Conservation (phyloP, 805 yeast species). For the Cyberlindnera samutprakarnensis region DNA sequence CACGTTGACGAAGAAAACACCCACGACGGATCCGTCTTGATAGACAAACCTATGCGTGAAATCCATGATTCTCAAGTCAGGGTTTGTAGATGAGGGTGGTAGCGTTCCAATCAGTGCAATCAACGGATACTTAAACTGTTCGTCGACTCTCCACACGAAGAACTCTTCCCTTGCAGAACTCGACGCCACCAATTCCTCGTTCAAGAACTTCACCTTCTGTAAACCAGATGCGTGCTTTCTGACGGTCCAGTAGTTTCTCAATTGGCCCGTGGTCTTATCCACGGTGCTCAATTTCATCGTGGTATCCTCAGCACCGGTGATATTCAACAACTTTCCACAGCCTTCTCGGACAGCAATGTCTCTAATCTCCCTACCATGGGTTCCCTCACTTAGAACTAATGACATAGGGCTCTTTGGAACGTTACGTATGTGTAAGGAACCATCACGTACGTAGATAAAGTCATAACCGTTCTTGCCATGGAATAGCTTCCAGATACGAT, state of each 20-base stretch:
- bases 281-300: constrained; percentile 51
- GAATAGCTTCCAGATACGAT: constrained; percentile 68
- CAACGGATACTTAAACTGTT: constrained; percentile 32
- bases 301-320: constrained; percentile 89
- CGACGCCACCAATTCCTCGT: constrained; percentile 38
- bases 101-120: constrained; percentile 44
- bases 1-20: constrained; percentile 56
- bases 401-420: constrained; percentile 22
- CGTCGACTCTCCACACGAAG: constrained; percentile 61
- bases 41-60: constrained; percentile 44
- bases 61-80: constrained; percentile 90
- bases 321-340: constrained; percentile 32
- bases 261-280: constrained; percentile 28
- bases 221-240: constrained; percentile 86
- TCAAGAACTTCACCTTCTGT: constrained; percentile 62
- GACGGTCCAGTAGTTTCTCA: constrained; percentile 49
- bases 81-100: constrained; percentile 49
- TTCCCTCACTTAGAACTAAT: constrained; percentile 44
- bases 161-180: constrained; percentile 88
- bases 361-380: constrained; percentile 91
- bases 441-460: constrained; percentile 54
- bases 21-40: constrained; percentile 24
- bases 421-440: constrained; percentile 35
- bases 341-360: constrained; percentile 51
- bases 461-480: constrained; percentile 24